Conservation (phyloP, 2,329 filamentous ascomycete genomes). For the Colletotrichum neosansevieriae region DNA sequence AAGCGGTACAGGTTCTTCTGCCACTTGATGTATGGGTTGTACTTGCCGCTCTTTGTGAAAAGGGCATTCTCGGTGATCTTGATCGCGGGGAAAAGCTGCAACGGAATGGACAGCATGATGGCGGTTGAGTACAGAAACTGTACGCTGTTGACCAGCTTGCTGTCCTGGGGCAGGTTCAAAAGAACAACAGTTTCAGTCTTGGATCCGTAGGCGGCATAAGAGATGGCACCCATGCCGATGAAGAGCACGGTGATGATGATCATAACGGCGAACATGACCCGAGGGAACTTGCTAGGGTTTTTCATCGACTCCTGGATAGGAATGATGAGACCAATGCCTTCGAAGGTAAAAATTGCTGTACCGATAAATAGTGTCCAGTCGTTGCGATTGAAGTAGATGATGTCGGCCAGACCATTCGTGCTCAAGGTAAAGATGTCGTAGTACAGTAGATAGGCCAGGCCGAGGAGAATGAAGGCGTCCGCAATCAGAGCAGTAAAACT, state of each 20-base stretch:
- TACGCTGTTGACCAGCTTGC: conserved; percentile 93
- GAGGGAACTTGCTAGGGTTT: conserved; percentile 88
- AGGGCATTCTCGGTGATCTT: conserved; percentile 95
- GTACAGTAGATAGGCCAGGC: conserved; percentile 94
- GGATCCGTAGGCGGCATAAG: conserved; percentile 95
- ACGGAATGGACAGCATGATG: conserved; percentile 93
- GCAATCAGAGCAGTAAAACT: conserved; percentile 94
- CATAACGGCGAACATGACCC: conserved; percentile 91
- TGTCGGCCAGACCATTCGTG: conserved; percentile 82
- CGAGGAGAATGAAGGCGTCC: conserved; percentile 93
- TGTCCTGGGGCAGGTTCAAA: conserved; percentile 95
- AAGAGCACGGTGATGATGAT: conserved; percentile 94
- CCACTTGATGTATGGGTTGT: conserved; percentile 99
- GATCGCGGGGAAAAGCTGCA: conserved; percentile 98
- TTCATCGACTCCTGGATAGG: conserved; percentile 86
- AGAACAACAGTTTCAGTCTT: conserved; percentile 96
- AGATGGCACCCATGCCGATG: conserved; percentile 89
- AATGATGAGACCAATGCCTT: conserved; percentile 81
- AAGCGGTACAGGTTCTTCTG: conserved; percentile 99
- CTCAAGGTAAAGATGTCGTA: conserved; percentile 90
- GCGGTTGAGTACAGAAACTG: conserved; percentile 98
- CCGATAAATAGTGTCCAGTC: conserved; percentile 99
- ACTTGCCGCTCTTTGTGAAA: conserved; percentile 94
- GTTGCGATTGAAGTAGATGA: conserved; percentile 88
- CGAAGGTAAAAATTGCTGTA: conserved; percentile 91